These are phyloP conservation scores for Candida albicans DNA, from an alignment of 1,139 yeast species.

Conservation along the genomic window DNA sequence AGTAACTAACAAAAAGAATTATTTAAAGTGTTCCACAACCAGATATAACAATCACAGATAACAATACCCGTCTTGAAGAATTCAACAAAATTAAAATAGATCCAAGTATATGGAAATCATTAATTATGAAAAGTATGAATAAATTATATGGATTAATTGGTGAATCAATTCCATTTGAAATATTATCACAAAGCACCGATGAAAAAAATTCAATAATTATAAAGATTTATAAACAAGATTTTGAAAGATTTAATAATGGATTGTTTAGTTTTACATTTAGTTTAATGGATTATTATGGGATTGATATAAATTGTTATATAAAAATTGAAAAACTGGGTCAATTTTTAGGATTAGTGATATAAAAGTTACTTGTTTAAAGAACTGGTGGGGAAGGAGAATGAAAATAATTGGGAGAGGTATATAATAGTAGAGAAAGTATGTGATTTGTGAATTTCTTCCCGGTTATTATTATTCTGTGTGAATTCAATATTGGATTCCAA, in stretches of 20 bases:
- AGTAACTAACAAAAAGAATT: not conserved
- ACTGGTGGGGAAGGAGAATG: not conserved
- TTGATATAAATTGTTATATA: slow-evolving; percentile 25
- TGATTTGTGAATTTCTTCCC: too few relatives aligned
- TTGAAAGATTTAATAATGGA: slow-evolving; percentile 28
- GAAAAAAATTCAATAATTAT: slow-evolving; percentile 21
- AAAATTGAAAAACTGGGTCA: slow-evolving; percentile 17
- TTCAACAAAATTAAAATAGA: slow-evolving; percentile 19
- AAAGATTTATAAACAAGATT: slow-evolving; percentile 29
- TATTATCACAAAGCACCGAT: slow-evolving; percentile 19
- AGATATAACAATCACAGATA: not conserved
- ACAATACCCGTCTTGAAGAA: not conserved
- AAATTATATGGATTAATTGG: slow-evolving; percentile 40
- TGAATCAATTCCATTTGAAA: slow-evolving; percentile 33
- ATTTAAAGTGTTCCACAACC: not conserved
- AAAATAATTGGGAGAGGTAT: not conserved
- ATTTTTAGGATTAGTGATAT: slow-evolving; percentile 20
- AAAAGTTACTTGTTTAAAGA: not conserved
- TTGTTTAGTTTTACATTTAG: slow-evolving; percentile 32
- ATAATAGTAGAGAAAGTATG: not conserved
- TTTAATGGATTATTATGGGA: slow-evolving; percentile 21
- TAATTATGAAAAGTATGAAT: slow-evolving; percentile 25
- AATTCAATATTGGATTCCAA: too few relatives aligned
- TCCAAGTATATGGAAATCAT: slow-evolving; percentile 32
- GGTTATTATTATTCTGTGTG: too few relatives aligned